Base-by-base conservation (phyloP, 2,329 filamentous ascomycete species). In the Coniochaeta hoffmannii region DNA sequence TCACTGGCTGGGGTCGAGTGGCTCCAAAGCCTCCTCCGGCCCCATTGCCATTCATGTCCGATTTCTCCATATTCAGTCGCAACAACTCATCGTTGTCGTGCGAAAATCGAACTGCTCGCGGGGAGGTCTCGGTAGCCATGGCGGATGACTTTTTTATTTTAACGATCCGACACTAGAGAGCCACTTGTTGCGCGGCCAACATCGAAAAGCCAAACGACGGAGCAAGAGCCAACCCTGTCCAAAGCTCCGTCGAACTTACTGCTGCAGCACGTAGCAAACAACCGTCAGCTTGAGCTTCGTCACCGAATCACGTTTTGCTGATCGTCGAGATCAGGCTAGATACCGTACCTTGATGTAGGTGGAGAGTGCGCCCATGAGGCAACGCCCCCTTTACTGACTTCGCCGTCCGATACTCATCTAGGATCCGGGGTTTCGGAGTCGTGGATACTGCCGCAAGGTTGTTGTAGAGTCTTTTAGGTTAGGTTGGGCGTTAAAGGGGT, bases 51-150 rank as follows among this genome's bases (percentile, higher is more conserved):
- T 63, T 67, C 56, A 15, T 15, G 24, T 71, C 77, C 60, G 69
- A 59, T 60, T 71, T 75, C 60, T 69, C 59, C 60, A 71, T 75
- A 26, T 81, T 77, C 51, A 67, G 56, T 24, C 70, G 71, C 34
- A 65, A 59, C 31, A 73, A 68, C 31, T 74, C 68, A 24, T 77
- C 75, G 55, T 76, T 71, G 56, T 78, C 79, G 64, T 76, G 73
- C 49, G 77, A 78, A 63, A 85, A 85, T 60, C 81, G 78, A 60
- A 85, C 79, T 59, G 75, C 73, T 62, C 80, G 76, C 53, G 80
- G 78, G 11, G 80, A 80, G 34, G 75, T 68, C 60, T 84, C 80
- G 63, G 73, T 67, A 64, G 69, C 62, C 69, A 71, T 71, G 19
- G 32, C n/a, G 41, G 19, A 11, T n/a, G 15, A 12, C 17, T 46